Conservation (phyloP, 495 filamentous ascomycete genomes). For the Pyrenula aspistea region DNA sequence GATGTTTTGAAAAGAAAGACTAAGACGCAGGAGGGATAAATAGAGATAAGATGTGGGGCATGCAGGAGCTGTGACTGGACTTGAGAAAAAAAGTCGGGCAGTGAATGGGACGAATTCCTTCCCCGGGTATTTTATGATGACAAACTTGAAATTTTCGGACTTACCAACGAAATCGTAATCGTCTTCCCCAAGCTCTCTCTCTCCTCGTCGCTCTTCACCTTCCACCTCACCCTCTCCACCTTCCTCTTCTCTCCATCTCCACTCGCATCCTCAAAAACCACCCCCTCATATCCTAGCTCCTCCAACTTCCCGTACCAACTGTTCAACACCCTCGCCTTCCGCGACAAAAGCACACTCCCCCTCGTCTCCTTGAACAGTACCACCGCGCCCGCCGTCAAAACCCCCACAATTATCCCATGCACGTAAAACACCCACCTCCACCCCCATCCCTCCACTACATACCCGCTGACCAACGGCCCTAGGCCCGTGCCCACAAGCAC, state of each 20-base stretch:
- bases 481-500: slow-evolving; percentile 73
- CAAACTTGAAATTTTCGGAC: too few relatives aligned
- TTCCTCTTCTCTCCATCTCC: slow-evolving; percentile 15
- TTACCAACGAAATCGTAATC: slow-evolving; percentile 50
- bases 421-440: slow-evolving; percentile 93
- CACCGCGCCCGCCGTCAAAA: slow-evolving; percentile 41
- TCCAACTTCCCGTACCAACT: slow-evolving; percentile 69
- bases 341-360: slow-evolving; percentile 67
- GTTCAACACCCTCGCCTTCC: slow-evolving; percentile 65
- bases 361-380: slow-evolving; percentile 65
- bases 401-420: slow-evolving; percentile 58
- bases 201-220: slow-evolving; percentile 74
- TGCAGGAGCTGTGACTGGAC: not conserved
- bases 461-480: slow-evolving; percentile 62
- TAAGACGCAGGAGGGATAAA: too few relatives aligned
- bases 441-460: slow-evolving; percentile 49
- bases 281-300: slow-evolving; percentile 49
- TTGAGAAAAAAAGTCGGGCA: too few relatives aligned
- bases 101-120: too few relatives aligned
- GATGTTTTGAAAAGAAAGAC: too few relatives aligned
- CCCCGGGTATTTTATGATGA: too few relatives aligned
- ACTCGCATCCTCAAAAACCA: slow-evolving; percentile 29
- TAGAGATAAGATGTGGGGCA: not conserved
- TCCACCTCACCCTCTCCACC: slow-evolving; percentile 63
- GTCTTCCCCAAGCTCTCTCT: slow-evolving; percentile 55